Conservation (phyloP, 768 basidiomycete genomes). For the Russula foetens region DNA sequence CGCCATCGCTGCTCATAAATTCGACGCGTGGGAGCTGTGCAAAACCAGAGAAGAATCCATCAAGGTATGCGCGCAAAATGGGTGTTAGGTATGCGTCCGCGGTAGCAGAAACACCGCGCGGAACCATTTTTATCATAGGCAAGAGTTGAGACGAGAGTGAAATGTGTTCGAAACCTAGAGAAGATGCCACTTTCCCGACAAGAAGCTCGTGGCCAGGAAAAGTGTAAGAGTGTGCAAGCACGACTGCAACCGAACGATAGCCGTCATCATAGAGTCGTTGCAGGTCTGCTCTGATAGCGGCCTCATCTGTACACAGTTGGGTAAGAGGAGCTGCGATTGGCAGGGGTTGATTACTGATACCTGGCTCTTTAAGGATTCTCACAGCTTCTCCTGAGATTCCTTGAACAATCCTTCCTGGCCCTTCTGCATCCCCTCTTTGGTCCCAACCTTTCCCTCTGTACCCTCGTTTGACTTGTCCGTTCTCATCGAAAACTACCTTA, state of each 20-base stretch:
- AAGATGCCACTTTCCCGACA: constrained; percentile 64
- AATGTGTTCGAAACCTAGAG: constrained; percentile 83
- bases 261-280: constrained; percentile 69
- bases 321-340: constrained; percentile 3
- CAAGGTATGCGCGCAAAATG: constrained; percentile 73
- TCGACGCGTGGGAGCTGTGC: constrained; percentile 72
- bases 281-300: constrained; percentile 49
- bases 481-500: constrained; percentile 65
- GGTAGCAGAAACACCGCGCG: constrained; percentile 84
- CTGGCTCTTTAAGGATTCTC: constrained; percentile 66
- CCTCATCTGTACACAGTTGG: constrained; percentile 37
- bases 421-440: constrained; percentile 58
- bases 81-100: constrained; percentile 96
- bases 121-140: constrained; percentile 94
- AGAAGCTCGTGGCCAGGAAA: constrained; percentile 77
- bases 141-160: constrained; percentile 83
- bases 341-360: constrained; percentile 28
- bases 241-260: constrained; percentile 82
- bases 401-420: constrained; percentile 69
- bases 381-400: constrained; percentile 90
- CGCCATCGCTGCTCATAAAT: constrained; percentile 95
- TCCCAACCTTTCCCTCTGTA: constrained; percentile 80
- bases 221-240: constrained; percentile 88
- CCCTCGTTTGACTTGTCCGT: constrained; percentile 55
- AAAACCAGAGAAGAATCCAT: constrained; percentile 88